These are phyloP conservation scores for Euryodendron excelsum DNA, from an alignment of 148 eudicot genomes.

Conservation along the genomic window DNA sequence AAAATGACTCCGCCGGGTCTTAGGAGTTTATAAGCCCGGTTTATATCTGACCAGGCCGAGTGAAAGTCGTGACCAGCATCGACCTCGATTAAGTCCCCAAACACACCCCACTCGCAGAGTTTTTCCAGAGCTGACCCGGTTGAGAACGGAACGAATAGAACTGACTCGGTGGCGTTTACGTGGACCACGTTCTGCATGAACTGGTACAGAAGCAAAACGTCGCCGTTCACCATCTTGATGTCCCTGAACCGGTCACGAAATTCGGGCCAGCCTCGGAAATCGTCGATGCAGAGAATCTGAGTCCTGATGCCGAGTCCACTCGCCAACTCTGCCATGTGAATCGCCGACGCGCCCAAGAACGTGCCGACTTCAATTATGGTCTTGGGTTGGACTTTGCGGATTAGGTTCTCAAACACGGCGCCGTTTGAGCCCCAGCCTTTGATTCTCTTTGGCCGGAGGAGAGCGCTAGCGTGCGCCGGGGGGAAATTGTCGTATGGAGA, in stretches of 20 bases:
- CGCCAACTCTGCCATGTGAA: slow-evolving; percentile 58
- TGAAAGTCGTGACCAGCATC: slow-evolving; percentile 80
- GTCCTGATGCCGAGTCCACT: slow-evolving; percentile 45
- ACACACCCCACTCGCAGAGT: slow-evolving; percentile 67
- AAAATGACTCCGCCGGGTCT: slow-evolving; percentile 72
- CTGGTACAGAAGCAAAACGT: slow-evolving; percentile 50
- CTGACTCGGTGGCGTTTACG: slow-evolving; percentile 30
- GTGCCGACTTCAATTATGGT: slow-evolving; percentile 68
- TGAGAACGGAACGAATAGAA: slow-evolving; percentile 52
- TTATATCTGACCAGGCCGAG: slow-evolving; percentile 76
- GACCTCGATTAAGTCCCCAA: slow-evolving; percentile 60
- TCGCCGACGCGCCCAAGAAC: slow-evolving; percentile 77
- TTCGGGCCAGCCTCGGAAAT: slow-evolving; percentile 81
- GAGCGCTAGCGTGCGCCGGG: slow-evolving; percentile 36
- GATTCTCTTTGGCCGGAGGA: slow-evolving; percentile 32
- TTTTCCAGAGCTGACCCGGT: slow-evolving; percentile 43
- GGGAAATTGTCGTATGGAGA: slow-evolving; percentile 64
- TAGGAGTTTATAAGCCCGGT: slow-evolving; percentile 55
- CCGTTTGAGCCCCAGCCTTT: slow-evolving; percentile 80
- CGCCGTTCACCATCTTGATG: slow-evolving; percentile 51
- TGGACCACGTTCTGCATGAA: slow-evolving; percentile 64
- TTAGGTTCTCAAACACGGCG: slow-evolving; percentile 57
- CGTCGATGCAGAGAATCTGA: slow-evolving; percentile 70
- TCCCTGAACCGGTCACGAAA: slow-evolving; percentile 24
- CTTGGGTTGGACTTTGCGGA: slow-evolving; percentile 41